Base-by-base conservation (phyloP, 768 basidiomycete species). In the Daedaleopsis nitida region DNA sequence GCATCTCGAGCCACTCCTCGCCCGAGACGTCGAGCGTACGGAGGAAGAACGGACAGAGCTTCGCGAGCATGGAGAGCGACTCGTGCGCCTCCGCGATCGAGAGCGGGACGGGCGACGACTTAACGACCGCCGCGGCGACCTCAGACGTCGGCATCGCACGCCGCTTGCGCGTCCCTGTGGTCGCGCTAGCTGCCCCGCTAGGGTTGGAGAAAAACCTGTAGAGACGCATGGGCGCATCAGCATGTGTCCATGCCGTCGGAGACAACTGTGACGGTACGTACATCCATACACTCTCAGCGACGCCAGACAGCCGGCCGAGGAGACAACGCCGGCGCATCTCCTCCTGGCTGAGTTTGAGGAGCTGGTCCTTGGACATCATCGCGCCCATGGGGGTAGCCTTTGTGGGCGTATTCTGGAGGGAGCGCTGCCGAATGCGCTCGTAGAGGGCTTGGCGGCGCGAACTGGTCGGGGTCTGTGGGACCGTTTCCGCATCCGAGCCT, bases 261-360 rank as follows among this genome's bases (percentile, higher is more conserved):
- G 13, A 34, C 45, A 13, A 38, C n/a, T 3, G 43, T 5, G 39
- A 13, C 39, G 11, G 43, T 17, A 62, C 64, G 60, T 52, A 90
- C 92, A 93, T 92, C 90, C 92, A 94, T 17, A 89, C 83, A 64
- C 91, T 89, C 69, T 94, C 92, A n/a, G 92, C 92, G 32, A 94
- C 83, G 11, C 88, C 87, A 27, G 82, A 81, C 8, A 94, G 81
- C 19, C 92, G 85, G 52, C 92, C 92, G 9, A 94, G 78, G 34
- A 93, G 72, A 65, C 88, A 91, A 39, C 91, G 80, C 59, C 88
- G 81, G 60, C 90, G 81, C 76, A 89, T 82, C 70, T 91, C 92
- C 59, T 92, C 91, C 69, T 92, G 91, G 44, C 86, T 80, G 57
- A 92, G 75, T 73, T 87, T 88, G 45, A 87, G 72, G 63, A 92